Conservation (phyloP, 2,329 filamentous ascomycete genomes). For the Trichoderma atrobrunneum region DNA sequence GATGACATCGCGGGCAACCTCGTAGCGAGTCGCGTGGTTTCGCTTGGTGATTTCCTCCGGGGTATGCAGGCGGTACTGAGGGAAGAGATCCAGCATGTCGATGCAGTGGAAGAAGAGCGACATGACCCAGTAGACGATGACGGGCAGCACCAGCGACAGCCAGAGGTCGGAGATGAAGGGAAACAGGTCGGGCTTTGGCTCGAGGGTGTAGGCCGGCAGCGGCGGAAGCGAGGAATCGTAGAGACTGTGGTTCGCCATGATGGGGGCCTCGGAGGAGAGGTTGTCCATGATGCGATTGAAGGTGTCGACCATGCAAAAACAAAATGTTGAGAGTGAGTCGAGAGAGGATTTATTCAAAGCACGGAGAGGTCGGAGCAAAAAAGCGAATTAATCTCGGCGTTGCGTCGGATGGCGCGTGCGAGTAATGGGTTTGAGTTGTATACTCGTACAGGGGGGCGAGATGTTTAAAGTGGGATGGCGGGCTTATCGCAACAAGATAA, state of each 20-base stretch:
- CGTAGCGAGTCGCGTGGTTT: slow-evolving; percentile 80
- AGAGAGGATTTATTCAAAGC: neutral
- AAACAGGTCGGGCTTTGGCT: slow-evolving; percentile 67
- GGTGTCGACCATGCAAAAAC: slow-evolving; percentile 9
- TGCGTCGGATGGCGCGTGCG: slow-evolving; percentile 3
- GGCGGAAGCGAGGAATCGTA: slow-evolving; percentile 67
- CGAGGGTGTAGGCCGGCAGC: slow-evolving; percentile 76
- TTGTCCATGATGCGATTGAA: slow-evolving; percentile 38
- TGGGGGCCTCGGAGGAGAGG: slow-evolving; percentile 34
- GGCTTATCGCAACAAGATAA: neutral
- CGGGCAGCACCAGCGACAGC: slow-evolving; percentile 70
- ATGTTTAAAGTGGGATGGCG: neutral
- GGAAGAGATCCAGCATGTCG: slow-evolving; percentile 80
- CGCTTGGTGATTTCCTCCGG: slow-evolving; percentile 85
- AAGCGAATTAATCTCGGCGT: slow-evolving; percentile 13
- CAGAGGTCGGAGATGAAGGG: slow-evolving; percentile 78
- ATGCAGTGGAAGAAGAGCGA: slow-evolving; percentile 86
- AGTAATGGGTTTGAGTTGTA: neutral
- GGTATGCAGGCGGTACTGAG: slow-evolving; percentile 90
- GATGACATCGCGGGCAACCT: slow-evolving; percentile 87
- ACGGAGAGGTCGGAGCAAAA: neutral
- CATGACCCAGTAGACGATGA: slow-evolving; percentile 83
- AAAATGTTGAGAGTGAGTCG: neutral
- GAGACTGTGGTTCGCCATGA: slow-evolving; percentile 53
- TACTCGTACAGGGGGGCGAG: neutral